Evolutionary conservation across 106 monocot genomes (phyloP), one percentile per base, ranked within the genome.

Genomic region (Platanthera zijinensis): DNA sequence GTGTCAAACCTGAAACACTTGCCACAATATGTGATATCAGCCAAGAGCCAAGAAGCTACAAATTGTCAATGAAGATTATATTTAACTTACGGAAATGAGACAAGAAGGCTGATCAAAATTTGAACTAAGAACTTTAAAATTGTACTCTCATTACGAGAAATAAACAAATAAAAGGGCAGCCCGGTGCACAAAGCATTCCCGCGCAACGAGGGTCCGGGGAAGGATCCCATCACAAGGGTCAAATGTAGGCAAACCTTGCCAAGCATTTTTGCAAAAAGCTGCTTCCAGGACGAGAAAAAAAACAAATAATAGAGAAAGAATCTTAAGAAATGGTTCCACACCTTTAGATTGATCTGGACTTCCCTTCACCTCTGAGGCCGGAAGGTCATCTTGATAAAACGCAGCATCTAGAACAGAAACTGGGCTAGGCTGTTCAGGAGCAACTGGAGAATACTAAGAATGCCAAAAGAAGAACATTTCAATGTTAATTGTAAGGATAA

Each of bases 331-430:
- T 21, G 18, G 25, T 57, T 75, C 45, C 30, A 13, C 19, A 76
- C 76, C 76, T 63, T 22, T 76, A 18, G 62, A 46, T 15, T 8
- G 0, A 47, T 76, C 50, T 59, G 62, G 14, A 8, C 59, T 76
- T 52, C 48, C 63, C 62, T 61, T 76, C 59, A 63, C 5, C 15
- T 10, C 10, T 32, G 62, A 45, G 46, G 18, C n/a, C 18, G 76
- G 74, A 51, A 63, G 78, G 45, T 86, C 76, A 54, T 91, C 88
- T 13, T 77, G 77, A 70, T 84, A 83, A 78, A 87, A 87, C 50
- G 94, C 82, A 19, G 85, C 76, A 81, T 89, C 89, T 52, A 95
- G 87, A 70, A 89, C 85, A 51, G 91, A 89, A 49, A 95, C 62
- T 4, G 94, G 94, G 75, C 91, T 95, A 13, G 89, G 83, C 50